Base-by-base conservation (phyloP, 2,329 filamentous ascomycete species). In the Ophiostoma novo-ulmi region DNA sequence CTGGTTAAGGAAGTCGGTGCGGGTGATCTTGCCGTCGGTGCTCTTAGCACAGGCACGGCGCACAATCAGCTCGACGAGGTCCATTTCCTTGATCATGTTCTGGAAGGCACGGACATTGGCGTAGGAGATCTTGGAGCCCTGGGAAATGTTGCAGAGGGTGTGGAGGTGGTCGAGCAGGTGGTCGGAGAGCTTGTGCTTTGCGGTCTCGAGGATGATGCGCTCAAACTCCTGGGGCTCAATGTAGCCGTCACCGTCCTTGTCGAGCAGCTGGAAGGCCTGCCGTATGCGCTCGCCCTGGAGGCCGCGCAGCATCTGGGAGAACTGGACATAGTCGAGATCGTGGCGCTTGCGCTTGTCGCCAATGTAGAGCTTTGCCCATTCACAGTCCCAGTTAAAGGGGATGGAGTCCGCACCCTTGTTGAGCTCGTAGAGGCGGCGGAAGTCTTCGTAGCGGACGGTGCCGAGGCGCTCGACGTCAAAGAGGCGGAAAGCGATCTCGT, bases 41-140 rank as follows among this genome's bases (percentile, higher is more conserved):
- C 92, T 96, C 82, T 94, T 93, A 76, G 84, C 82, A 74, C 93
- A 91, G 52, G 95, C 95, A 77, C 93, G 93, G 75, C 93, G 89
- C 74, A 99, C 87, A 78, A 99, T 93, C 75, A 97, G 84, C 83
- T 99, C 95, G 68, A 98, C 92, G 77, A 98, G 86, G 77, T 99
- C 95, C 92, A 99, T 97, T 81, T 98, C 94, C 77, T 91, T 90
- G 76, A 99, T 94, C 81, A 99, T 90, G 79, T 99, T 99, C 83
- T 97, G 94, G 83, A 99, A 99, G 52, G 95, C 95, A 75, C 95
- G 89, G 41, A 99, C 95, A 78, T 97, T 97, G 79, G 95, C 93
- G 78, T 99, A 99, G 7, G 94, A 97, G 76, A 99, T 95, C 82
- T 96, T 97, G 83, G 89, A 95, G 73, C 93, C 90, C 44, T 89